phyloP scores from a whole-genome alignment of 2,329 filamentous ascomycete species.

The Rutstroemia sp. region DNA sequence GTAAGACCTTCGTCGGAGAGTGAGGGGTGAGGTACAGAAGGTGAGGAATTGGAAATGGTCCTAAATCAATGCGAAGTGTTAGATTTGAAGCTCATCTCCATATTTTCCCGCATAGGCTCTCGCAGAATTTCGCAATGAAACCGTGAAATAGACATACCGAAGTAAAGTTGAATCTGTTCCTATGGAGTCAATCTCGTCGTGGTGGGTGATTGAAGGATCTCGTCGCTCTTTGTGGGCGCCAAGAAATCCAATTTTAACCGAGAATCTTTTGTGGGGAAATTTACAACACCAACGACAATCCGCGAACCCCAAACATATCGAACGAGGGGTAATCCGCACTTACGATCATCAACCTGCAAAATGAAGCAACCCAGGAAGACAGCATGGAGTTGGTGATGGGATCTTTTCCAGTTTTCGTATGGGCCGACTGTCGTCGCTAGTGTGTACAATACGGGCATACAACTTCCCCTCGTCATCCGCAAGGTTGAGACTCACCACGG shows the following conservation, averaged over 20 bases:
- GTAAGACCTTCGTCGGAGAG: constrained; percentile 20
- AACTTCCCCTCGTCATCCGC: too few species aligned
- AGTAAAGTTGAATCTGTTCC: constrained; percentile 10
- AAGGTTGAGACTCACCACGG: too few species aligned
- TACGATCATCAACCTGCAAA: too few species aligned
- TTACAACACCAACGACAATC: not conserved
- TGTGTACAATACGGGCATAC: too few species aligned
- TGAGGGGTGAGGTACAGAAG: constrained; percentile 13
- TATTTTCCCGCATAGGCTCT: not conserved
- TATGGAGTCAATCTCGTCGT: constrained; percentile 15
- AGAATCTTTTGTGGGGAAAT: constrained; percentile 13
- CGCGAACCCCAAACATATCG: too few species aligned
- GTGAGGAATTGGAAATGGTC: constrained; percentile 8
- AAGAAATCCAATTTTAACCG: constrained; percentile 21
- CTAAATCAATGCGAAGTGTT: constrained; percentile 7
- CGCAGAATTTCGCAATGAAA: not conserved
- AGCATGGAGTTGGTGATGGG: too few species aligned
- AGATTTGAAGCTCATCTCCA: not conserved
- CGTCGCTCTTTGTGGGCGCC: constrained; percentile 20
- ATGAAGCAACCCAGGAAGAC: too few species aligned
- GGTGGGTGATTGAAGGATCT: constrained; percentile 12
- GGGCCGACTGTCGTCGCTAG: too few species aligned
- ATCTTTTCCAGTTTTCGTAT: too few species aligned
- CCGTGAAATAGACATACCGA: constrained; percentile 9
- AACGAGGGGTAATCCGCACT: too few species aligned